Evolutionary conservation across 2,329 filamentous ascomycete species (phyloP), one percentile per base, ranked within the genome.

Genomic region (Aspergillus brunneoviolaceus): DNA sequence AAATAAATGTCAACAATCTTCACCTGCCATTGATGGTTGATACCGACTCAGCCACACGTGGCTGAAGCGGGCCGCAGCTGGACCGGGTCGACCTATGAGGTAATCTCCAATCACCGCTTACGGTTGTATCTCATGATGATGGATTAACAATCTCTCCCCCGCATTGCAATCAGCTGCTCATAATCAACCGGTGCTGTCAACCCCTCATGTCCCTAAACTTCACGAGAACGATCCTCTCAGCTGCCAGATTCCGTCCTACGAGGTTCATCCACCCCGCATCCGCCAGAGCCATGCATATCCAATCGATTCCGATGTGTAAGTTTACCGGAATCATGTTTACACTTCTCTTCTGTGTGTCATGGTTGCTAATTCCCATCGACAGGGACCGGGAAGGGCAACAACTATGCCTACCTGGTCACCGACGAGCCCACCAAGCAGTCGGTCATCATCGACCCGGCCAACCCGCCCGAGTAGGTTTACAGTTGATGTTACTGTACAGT

Each of bases 251-350:
- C 56, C 56, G 57, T 25, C 52, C 58, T 33, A 23, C 56, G 52
- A 56, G 59, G 57, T 57, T 29, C 27, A 29, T 14, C 53, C 31
- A 58, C 50, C 49, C 49, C 12, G 31, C 57, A 7, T 9, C 52
- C 51, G 19, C 29, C 52, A 71, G 74, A 72, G 65, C 68, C 58
- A 83, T 83, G 81, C 81, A 82, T 77, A 75, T 83, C 64, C 76
- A 80, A 64, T 81, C 80, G 47, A 81, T 83, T 74, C 81, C 81
- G 19, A 82, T 83, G 81, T 83, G 81, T 83, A 77, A 63, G 79
- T 72, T 10, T 12, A 51, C 29, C 16, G 39, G 16, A 7, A 47
- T 23, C 23, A 23, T 35, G 12, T 42, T 57, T 51, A 12, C 23
- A 39, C 9, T 12, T n/a, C 2, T 35, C 25, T 27, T 9, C 11